Conservation (phyloP, 1,284 basidiomycete species). For the Sphaerobolus stellatus region DNA sequence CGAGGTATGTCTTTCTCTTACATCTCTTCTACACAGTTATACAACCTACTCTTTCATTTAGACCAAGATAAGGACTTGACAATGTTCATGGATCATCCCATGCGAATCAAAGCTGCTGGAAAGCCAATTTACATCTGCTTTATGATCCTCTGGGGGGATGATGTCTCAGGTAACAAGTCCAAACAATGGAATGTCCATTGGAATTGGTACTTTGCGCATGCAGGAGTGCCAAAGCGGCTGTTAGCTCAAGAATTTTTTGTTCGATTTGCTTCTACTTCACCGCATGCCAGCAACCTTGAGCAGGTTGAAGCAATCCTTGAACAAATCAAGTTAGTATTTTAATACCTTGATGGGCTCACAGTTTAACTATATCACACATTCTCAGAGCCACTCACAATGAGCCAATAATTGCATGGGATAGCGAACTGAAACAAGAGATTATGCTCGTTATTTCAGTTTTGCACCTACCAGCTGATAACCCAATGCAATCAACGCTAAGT, state of each 20-base stretch:
- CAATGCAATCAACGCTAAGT: slow-evolving; percentile 15
- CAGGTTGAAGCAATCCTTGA: slow-evolving; percentile 25
- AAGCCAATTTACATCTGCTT: slow-evolving; percentile 22
- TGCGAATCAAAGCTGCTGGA: slow-evolving; percentile 19
- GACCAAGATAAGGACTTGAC: too few relatives aligned
- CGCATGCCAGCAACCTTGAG: slow-evolving; percentile 30
- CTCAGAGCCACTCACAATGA: too few relatives aligned
- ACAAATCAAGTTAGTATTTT: slow-evolving; percentile 23
- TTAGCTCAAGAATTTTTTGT: slow-evolving; percentile 30
- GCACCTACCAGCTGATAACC: slow-evolving; percentile 12
- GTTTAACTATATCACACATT: too few relatives aligned
- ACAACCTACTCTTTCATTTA: too few relatives aligned
- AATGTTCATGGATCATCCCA: too few relatives aligned
- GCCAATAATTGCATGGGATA: slow-evolving; percentile 27
- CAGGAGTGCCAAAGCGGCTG: slow-evolving; percentile 21
- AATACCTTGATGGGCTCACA: too few relatives aligned
- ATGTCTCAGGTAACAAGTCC: slow-evolving; percentile 32
- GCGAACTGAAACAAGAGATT: slow-evolving; percentile 20
- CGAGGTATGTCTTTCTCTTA: too few relatives aligned
- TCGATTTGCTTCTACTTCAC: slow-evolving; percentile 28
- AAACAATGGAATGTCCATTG: slow-evolving; percentile 35
- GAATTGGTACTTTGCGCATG: slow-evolving; percentile 28
- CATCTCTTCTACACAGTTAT: too few relatives aligned
- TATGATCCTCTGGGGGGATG: slow-evolving; percentile 31
- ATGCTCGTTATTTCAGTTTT: slow-evolving; percentile 8